Evolutionary conservation across 768 basidiomycete genomes (phyloP).

Genomic region (Guyanaporus albipodus): DNA sequence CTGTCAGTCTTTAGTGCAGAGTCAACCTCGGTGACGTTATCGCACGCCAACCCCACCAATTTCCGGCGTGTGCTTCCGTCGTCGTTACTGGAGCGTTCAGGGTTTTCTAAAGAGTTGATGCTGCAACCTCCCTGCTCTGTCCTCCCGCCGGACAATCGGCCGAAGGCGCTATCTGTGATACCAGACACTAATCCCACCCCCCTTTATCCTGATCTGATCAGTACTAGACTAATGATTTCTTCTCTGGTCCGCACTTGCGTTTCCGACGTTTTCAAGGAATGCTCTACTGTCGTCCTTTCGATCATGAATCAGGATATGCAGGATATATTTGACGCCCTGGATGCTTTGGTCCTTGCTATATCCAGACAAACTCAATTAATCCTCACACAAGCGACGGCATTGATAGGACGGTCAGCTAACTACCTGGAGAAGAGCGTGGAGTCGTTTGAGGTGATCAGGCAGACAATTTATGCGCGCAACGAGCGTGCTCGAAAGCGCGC

Average conservation of each 20-base stretch:
- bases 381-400: slow-evolving; percentile 32
- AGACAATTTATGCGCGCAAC: slow-evolving; percentile 46
- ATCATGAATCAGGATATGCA: slow-evolving; percentile 49
- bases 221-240: slow-evolving; percentile 15
- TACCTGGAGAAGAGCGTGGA: slow-evolving; percentile 32
- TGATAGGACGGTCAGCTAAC: slow-evolving; percentile 43
- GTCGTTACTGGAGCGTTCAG: slow-evolving; percentile 26
- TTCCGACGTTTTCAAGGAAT: slow-evolving; percentile 45
- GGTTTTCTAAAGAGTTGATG: slow-evolving; percentile 35
- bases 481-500: slow-evolving; percentile 51
- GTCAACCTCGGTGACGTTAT: slow-evolving; percentile 32
- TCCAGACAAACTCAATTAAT: slow-evolving; percentile 38
- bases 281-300: slow-evolving; percentile 40
- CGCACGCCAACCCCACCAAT: slow-evolving; percentile 24
- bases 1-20: slow-evolving; percentile 49
- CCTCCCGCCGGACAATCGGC: slow-evolving; percentile 15
- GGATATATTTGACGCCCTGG: slow-evolving; percentile 56
- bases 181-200: slow-evolving; percentile 13
- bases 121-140: slow-evolving; percentile 32
- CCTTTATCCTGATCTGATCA: slow-evolving; percentile 10
- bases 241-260: slow-evolving; percentile 40
- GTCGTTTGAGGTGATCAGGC: slow-evolving; percentile 36
- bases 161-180: slow-evolving; percentile 31
- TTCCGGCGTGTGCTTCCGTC: slow-evolving; percentile 18
- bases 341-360: slow-evolving; percentile 51